A percentile compares a stretch with the other conserved stretches of the same genome.
Conservation (phyloP, 176 grass and related monocot species). For the Eleusine coracana region DNA sequence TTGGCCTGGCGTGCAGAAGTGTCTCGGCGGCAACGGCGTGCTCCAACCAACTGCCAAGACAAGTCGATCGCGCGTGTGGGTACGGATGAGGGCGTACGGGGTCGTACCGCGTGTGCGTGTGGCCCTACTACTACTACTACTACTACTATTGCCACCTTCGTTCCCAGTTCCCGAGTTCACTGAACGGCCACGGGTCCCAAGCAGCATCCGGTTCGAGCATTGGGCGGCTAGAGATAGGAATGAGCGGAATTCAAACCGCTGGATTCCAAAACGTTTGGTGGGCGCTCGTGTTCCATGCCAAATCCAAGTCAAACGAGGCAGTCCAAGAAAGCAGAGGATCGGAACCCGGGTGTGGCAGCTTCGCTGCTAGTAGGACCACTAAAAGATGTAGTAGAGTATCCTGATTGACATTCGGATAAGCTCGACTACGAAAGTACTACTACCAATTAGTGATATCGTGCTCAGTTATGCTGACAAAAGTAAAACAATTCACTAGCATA, state of each 20-base stretch:
- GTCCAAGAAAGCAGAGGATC: neutral
- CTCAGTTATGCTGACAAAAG: neutral
- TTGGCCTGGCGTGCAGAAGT: neutral
- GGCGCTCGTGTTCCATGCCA: neutral
- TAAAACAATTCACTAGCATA: neutral
- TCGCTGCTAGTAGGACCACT: too few relatives aligned
- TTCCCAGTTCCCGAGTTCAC: neutral
- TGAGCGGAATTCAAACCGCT: neutral
- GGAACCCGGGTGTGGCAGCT: too few relatives aligned
- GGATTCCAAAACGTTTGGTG: neutral
- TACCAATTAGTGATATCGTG: neutral
- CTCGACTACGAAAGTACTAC: neutral
- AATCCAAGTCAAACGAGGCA: neutral
- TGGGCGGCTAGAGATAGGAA: neutral
- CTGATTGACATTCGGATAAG: neutral
- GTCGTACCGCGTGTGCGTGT: neutral
- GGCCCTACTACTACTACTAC: neutral
- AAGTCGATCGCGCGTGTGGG: neutral
- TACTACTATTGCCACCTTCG: neutral
- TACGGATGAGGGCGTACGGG: conserved; percentile 41
- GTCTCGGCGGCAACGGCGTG: conserved; percentile 35
- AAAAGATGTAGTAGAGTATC: too few relatives aligned
- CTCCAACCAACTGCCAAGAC: conserved; percentile 24
- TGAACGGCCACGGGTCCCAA: neutral
- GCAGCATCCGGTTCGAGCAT: neutral